phyloP scores from a whole-genome alignment of 768 basidiomycete genomes.

The Mycena amicta region DNA sequence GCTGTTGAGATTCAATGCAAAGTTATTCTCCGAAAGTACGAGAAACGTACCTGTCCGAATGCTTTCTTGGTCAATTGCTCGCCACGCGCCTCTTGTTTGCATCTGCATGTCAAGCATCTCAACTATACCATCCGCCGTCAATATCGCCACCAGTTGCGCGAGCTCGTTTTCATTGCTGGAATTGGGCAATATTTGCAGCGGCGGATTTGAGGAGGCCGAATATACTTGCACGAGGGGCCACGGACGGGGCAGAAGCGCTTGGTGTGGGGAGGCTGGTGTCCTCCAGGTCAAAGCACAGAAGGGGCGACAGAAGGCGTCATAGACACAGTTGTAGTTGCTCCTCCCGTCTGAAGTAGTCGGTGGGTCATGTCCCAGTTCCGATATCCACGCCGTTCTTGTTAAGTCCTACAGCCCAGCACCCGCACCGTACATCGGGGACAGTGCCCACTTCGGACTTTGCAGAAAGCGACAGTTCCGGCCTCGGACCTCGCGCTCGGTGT shows the following conservation, averaged over 20 bases:
- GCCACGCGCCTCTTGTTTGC: slow-evolving; percentile 60
- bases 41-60: slow-evolving; percentile 58
- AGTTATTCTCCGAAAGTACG: slow-evolving; percentile 1
- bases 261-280: no score
- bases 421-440: no score
- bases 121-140: slow-evolving; percentile 50
- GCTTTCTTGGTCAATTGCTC: slow-evolving; percentile 45
- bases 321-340: no score
- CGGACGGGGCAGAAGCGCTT: slow-evolving; percentile 43
- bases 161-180: slow-evolving; percentile 57
- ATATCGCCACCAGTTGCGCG: slow-evolving; percentile 60
- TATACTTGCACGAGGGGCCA: slow-evolving; percentile 48
- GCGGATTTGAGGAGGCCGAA: slow-evolving; percentile 43
- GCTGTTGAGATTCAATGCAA: slow-evolving; percentile 41
- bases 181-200: slow-evolving; percentile 64
- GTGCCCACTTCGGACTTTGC: no score
- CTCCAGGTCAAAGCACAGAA: no score
- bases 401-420: no score
- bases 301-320: no score
- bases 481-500: no score
- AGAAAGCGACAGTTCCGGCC: no score
- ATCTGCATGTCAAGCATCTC: slow-evolving; percentile 62
- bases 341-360: no score
- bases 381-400: no score
- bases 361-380: no score